Evolutionary conservation across 768 basidiomycete species (phyloP), one percentile per base, ranked within the genome.

Genomic region (Daedalea quercina): DNA sequence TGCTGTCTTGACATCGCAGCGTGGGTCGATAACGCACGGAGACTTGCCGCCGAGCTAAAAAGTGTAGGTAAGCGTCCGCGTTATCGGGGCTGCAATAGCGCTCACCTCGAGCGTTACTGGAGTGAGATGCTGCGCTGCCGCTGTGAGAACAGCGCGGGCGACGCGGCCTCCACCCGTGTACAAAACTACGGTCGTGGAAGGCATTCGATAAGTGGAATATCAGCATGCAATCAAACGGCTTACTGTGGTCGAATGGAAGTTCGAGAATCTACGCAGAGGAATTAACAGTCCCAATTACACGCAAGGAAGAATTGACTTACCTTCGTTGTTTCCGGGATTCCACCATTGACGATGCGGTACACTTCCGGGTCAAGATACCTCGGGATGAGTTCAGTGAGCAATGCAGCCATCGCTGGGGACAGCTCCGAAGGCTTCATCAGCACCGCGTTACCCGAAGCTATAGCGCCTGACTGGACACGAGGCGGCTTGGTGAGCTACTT

Each of bases 361-460:
- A 87, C 64, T 31, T 81, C 76, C 0, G 70, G 65, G 65, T 94
- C 92, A 54, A 94, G 60, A 61, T 94, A 94, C 62, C 87, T 81
- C 1, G 82, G 81, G 7, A 90, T 41, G 8, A 92, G 76, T 58
- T 89, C 83, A 0, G 82, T 76, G 15, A 90, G 62, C 11, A 92
- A 74, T 9, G 75, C 59, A 42, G 78, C 79, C 3, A 73, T 70
- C 1, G 77, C 75, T 0, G 84, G 79, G 0, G 79, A 70, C 2
- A 79, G 68, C 62, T 94, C 92, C 1, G 91, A 86, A 0, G 88
- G 87, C 65, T 94, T 94, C 49, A 92, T 42, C 3, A 85, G 68
- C 3, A 78, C 80, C 0, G 85, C 73, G 59, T 84, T 84, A 8
- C 92, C 92, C 2, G 90, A 87, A 0, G 90, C 84, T 37, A 94